Evolutionary conservation across 2,329 filamentous ascomycete genomes (phyloP), one percentile per base, ranked within the genome.

Genomic region (Sporothrix phasma): DNA sequence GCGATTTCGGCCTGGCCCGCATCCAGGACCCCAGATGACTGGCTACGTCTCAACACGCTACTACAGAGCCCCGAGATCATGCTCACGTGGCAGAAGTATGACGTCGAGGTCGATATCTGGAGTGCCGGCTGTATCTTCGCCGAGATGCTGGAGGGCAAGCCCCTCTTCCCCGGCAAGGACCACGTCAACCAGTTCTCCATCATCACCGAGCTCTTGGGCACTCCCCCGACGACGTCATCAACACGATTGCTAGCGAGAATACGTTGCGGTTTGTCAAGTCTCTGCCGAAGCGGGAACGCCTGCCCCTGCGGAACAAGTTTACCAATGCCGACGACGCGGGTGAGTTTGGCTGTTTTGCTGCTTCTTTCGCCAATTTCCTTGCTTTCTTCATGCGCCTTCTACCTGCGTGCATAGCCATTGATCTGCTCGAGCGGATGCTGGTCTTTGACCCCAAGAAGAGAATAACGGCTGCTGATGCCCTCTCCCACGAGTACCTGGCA

Each of bases 21-120:
- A 96, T 99, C 72, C 94, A 99, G 76, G 94, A 99, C 74, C 94
- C 41, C 94, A 99, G 78, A 99, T 99, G 94, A 99, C 94, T 47
- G 94, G 94, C 70, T 99, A 99, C 74, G 94, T 99, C 66, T 97
- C 94, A 56, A 99, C 94, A 67, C 84, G 94, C 81, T 99, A 99
- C 82, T 99, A 99, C 83, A 88, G 94, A 73, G 94, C 94, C 8
- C 94, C 19, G 94, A 99, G 78, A 99, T 99, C 74, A 99, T 99
- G 94, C 91, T 99, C 74, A 97, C 94, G 69, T 99, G 94, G 94
- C 94, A 99, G 81, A 99, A 99, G 80, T 99, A 99, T 78, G 94
- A 99, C 71, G 88, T 97, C 56, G 94, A 97, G 79, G 94, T 99
- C 65, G 94, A 99, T 75, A 96, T 99, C 74, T 99, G 94, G 94